A percentile compares a stretch with the other conserved stretches of the same genome.
Conservation (phyloP, 2,329 filamentous ascomycete genomes). For the Rhinocladiella similis region DNA sequence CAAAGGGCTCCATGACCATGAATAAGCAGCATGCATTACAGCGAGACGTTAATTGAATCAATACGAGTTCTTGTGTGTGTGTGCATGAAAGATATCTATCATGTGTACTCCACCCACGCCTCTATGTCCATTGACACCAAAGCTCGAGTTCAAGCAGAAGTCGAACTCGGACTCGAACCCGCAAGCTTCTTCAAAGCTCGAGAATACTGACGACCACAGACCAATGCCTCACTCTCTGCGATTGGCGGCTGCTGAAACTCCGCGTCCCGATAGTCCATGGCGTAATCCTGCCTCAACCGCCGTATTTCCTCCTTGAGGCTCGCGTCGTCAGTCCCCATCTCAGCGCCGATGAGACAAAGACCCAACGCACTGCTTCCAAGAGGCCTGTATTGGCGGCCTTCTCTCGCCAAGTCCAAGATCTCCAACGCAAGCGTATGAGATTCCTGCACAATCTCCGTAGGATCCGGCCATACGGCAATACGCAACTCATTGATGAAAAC, state of each 20-base stretch:
- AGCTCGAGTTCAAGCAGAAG: no score
- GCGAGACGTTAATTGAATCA: no score
- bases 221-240: not conserved
- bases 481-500: conserved; percentile 33
- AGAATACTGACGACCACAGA: conserved; percentile 5
- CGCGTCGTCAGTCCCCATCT: conserved; percentile 1
- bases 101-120: no score
- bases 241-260: not conserved
- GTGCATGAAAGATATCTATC: no score
- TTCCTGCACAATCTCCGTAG: conserved; percentile 4
- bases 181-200: no score
- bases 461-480: conserved; percentile 5
- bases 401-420: not conserved
- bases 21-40: no score
- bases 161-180: no score
- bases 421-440: conserved; percentile 3
- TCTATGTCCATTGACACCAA: no score
- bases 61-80: no score
- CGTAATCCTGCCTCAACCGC: conserved; percentile 4
- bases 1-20: no score
- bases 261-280: conserved; percentile 1
- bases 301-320: not conserved
- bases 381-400: conserved; percentile 5
- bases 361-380: not conserved
- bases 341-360: conserved; percentile 8